Conservation (phyloP, 257 asterid species). For the Handroanthus guayacan region DNA sequence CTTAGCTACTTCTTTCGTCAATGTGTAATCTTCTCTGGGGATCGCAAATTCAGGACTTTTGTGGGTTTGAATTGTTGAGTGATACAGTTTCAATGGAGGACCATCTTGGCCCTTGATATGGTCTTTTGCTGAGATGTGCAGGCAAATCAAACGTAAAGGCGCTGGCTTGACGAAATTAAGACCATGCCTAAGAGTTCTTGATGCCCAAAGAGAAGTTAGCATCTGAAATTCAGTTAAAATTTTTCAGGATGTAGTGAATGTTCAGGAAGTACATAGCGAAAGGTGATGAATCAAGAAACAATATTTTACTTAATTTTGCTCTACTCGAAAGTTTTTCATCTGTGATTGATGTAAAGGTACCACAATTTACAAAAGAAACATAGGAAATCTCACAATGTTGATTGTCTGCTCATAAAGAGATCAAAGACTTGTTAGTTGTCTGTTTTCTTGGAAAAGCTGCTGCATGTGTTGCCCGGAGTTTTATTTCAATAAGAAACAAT, state of each 20-base stretch:
- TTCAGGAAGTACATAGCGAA: not conserved
- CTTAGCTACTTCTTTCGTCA: constrained; percentile 46
- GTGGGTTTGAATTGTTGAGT: constrained; percentile 29
- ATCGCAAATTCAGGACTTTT: constrained; percentile 27
- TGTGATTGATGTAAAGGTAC: too few relatives aligned
- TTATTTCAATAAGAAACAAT: too few relatives aligned
- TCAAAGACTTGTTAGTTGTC: too few relatives aligned
- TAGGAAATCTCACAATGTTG: too few relatives aligned
- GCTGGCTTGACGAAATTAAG: constrained; percentile 28
- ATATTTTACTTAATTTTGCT: too few relatives aligned
- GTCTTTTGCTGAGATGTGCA: not conserved
- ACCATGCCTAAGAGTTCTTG: constrained; percentile 26
- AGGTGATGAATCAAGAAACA: constrained; percentile 7
- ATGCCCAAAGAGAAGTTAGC: constrained; percentile 30
- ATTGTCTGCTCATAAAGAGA: too few relatives aligned
- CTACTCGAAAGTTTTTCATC: too few relatives aligned
- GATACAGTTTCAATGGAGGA: constrained; percentile 30
- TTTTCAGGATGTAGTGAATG: not conserved
- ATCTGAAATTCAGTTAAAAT: constrained; percentile 21
- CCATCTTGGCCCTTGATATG: constrained; percentile 28
- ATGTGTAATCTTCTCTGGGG: constrained; percentile 49
- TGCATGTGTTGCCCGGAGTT: too few relatives aligned
- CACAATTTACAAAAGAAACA: too few relatives aligned
- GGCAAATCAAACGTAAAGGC: not conserved
- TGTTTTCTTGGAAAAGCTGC: too few relatives aligned